Percentiles rank a stretch among this genome's conserved stretches.
Evolutionary conservation across 2,329 filamentous ascomycete genomes (phyloP).

Genomic region (Parafenestella ontariensis): DNA sequence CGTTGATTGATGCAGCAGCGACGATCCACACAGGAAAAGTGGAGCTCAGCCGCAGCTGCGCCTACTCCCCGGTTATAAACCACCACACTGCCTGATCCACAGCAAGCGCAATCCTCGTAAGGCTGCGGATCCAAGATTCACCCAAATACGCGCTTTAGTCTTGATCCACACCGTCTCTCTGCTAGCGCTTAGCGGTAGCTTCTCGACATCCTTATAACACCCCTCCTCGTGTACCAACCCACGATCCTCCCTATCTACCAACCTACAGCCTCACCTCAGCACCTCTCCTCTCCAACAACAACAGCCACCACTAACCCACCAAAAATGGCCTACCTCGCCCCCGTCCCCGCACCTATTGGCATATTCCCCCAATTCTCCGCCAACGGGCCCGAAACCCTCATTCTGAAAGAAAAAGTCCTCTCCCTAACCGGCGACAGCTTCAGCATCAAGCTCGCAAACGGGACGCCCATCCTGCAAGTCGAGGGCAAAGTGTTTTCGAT

Average conservation of each 20-base stretch:
- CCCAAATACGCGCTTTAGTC: too few relatives aligned
- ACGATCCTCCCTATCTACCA: neutral
- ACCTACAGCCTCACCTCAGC: neutral
- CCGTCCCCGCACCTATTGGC: slow-evolving; percentile 30
- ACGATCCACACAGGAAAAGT: neutral
- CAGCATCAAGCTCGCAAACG: slow-evolving; percentile 64
- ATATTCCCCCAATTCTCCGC: slow-evolving; percentile 39
- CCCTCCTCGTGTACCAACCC: too few relatives aligned
- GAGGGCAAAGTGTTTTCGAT: slow-evolving; percentile 62
- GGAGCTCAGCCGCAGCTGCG: neutral
- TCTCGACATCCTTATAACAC: neutral
- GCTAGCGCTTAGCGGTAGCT: neutral
- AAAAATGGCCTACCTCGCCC: slow-evolving; percentile 18
- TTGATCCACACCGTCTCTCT: neutral
- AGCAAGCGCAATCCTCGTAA: neutral
- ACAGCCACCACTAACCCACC: neutral
- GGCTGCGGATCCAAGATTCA: too few relatives aligned
- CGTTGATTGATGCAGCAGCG: neutral
- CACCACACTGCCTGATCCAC: neutral
- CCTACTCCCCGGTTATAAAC: neutral
- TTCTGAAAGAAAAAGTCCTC: slow-evolving; percentile 67
- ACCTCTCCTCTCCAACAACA: neutral
- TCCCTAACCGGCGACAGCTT: slow-evolving; percentile 71
- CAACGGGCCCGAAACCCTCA: slow-evolving; percentile 53
- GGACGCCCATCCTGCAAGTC: slow-evolving; percentile 63